Evolutionary conservation across 1,139 yeast genomes (phyloP).

Genomic region (Zhuliangozyma blackwelliae): DNA sequence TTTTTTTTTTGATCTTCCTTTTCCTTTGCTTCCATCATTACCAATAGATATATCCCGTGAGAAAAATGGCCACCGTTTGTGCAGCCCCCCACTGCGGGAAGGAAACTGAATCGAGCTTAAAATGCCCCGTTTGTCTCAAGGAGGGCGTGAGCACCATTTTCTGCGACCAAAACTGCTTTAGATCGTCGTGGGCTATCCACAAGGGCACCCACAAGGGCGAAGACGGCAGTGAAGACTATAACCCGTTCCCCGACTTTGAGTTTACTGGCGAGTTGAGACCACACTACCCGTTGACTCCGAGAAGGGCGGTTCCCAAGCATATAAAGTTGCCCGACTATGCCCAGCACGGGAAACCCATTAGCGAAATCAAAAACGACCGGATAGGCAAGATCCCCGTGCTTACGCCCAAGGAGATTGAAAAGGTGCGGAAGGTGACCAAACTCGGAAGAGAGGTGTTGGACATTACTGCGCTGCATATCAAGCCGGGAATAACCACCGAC

Average conservation of each 20-base stretch:
- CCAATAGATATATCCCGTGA: neutral
- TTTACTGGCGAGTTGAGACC: slow-evolving; percentile 79
- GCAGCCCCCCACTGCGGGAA: slow-evolving; percentile 83
- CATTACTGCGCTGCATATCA: slow-evolving; percentile 74
- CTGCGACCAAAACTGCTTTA: slow-evolving; percentile 85
- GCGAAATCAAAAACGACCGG: slow-evolving; percentile 74
- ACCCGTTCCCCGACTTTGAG: slow-evolving; percentile 79
- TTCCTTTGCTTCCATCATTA: no score
- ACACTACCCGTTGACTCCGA: slow-evolving; percentile 72
- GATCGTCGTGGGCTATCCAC: slow-evolving; percentile 64
- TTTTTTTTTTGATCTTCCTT: no score
- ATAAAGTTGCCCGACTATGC: slow-evolving; percentile 86
- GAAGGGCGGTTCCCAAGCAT: slow-evolving; percentile 64
- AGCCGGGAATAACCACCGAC: slow-evolving; percentile 92
- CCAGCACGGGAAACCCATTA: slow-evolving; percentile 67
- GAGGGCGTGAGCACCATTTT: slow-evolving; percentile 58
- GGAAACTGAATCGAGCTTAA: slow-evolving; percentile 65
- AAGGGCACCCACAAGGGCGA: slow-evolving; percentile 47
- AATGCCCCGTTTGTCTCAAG: slow-evolving; percentile 91
- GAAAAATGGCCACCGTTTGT: slow-evolving; percentile 33
- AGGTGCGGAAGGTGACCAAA: slow-evolving; percentile 67
- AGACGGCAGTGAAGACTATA: slow-evolving; percentile 49
- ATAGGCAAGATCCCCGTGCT: slow-evolving; percentile 61
- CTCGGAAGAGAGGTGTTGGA: slow-evolving; percentile 88
- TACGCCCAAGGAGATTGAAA: slow-evolving; percentile 62